These are phyloP conservation scores for Heimioporus sp. DNA, from an alignment of 768 basidiomycete species.

Conservation along the genomic window DNA sequence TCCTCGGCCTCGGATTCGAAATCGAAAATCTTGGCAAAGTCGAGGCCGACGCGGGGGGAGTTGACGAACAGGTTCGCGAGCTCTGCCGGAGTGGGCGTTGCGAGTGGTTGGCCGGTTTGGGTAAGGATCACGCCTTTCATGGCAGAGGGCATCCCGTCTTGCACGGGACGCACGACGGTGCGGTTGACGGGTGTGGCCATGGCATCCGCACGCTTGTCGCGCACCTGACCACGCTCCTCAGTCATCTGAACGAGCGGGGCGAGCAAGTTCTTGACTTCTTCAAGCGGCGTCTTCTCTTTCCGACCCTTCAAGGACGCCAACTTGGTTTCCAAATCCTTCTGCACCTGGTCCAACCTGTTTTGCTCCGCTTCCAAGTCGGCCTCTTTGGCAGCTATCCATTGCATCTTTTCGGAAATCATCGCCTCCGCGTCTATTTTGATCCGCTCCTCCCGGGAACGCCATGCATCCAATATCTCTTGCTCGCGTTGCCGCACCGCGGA, in stretches of 20 bases:
- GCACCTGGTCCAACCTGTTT: constrained; percentile 43
- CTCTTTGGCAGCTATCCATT: constrained; percentile 50
- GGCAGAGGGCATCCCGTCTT: constrained; percentile 43
- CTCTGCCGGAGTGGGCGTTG: constrained; percentile 68
- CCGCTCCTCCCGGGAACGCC: constrained; percentile 50
- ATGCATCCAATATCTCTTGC: constrained; percentile 59
- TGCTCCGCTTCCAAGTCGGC: constrained; percentile 55
- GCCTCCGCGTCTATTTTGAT: constrained; percentile 48
- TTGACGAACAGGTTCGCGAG: constrained; percentile 64
- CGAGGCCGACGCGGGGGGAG: constrained; percentile 68
- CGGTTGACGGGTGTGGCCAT: constrained; percentile 54
- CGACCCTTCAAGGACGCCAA: constrained; percentile 42
- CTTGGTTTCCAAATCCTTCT: constrained; percentile 50
- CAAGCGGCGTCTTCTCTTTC: constrained; percentile 59
- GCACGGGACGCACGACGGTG: constrained; percentile 19
- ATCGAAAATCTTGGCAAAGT: constrained; percentile 79
- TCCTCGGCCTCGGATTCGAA: constrained; percentile 38
- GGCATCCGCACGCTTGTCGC: constrained; percentile 16
- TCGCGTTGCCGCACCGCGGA: constrained; percentile 64
- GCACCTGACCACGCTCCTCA: constrained; percentile 25
- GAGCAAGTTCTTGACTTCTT: constrained; percentile 74
- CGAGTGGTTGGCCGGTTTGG: constrained; percentile 68
- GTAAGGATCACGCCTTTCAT: constrained; percentile 83
- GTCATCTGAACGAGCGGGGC: constrained; percentile 45
- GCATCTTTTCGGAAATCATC: constrained; percentile 38